Evolutionary conservation across 495 filamentous ascomycete genomes (phyloP), one percentile per base, ranked within the genome.

Genomic region (Penicillium riverlandense): DNA sequence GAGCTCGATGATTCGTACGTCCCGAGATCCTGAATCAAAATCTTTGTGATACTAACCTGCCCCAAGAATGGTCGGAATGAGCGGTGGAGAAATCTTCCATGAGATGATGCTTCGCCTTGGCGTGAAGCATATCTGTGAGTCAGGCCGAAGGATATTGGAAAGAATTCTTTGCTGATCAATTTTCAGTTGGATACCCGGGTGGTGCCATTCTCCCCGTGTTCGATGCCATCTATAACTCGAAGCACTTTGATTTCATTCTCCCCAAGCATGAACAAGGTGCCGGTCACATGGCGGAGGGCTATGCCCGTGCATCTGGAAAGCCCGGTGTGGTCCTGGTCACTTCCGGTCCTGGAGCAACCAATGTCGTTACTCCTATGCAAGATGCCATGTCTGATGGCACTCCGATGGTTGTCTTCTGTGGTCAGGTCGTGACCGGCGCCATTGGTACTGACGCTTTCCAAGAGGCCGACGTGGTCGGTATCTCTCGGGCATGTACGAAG

Each of bases 31-130:
- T 27, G n/a, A 39, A 32, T 31, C 14, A 30, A 11, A n/a, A 27
- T 40, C 29, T 31, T 22, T 28, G 22, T 15, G 44, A 42, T 42
- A 36, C 37, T 34, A 11, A 34, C 7, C 32, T 22, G 6, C 22
- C 32, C 32, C 32, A 34, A 34, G 32, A 41, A 96, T 98, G 70
- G 86, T 97, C 60, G 94, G 94, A 29, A 86, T 88, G 73, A 95
- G 77, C 39, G 94, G 94, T 63, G 92, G 92, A 58, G 83, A 96
- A 61, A 97, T 98, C 49, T 95, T 98, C 73, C 90, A 98, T 57
- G 90, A 98, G 68, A 97, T 98, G 92, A 95, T 98, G 88, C 77
- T 90, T 34, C 74, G 92, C 57, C 88, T 90, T 49, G 79, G 72
- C 48, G 94, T 98, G 28, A 90, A 96, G 71, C 86, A 94, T 65